These are phyloP conservation scores for Glebionis coronaria DNA, from an alignment of 129 eudicot genomes.

Conservation along the genomic window DNA sequence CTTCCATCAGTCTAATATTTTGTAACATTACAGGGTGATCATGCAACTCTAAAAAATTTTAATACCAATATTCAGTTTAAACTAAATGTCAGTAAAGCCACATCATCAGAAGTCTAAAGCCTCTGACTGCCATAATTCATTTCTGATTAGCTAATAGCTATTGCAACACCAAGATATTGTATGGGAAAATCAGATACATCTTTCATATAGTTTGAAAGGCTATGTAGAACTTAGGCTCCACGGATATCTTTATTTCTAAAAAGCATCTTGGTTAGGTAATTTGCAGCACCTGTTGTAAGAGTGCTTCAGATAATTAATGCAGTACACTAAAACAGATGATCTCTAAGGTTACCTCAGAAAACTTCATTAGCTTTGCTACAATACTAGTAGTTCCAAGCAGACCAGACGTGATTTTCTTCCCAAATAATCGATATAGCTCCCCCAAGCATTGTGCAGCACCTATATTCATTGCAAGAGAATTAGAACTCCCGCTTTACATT, in stretches of 20 bases:
- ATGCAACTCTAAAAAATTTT: too few species aligned
- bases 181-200: neutral
- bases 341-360: slow-evolving; percentile 60
- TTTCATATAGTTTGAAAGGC: neutral
- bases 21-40: too few species aligned
- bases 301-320: slow-evolving; percentile 17
- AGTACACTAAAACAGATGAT: neutral
- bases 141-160: neutral
- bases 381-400: slow-evolving; percentile 77
- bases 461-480: slow-evolving; percentile 22
- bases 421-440: slow-evolving; percentile 79
- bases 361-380: slow-evolving; percentile 80
- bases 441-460: slow-evolving; percentile 98
- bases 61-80: too few species aligned
- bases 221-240: neutral
- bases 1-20: too few species aligned
- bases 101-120: slow-evolving; percentile 5
- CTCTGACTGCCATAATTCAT: neutral
- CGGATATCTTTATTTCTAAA: neutral
- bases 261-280: slow-evolving; percentile 12
- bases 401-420: slow-evolving; percentile 88
- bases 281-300: slow-evolving; percentile 11
- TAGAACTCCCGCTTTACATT: neutral
- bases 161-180: neutral
- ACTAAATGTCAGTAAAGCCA: too few species aligned